Conservation (phyloP, 176 grass and related monocot genomes). For the Cenchrus purpureus region DNA sequence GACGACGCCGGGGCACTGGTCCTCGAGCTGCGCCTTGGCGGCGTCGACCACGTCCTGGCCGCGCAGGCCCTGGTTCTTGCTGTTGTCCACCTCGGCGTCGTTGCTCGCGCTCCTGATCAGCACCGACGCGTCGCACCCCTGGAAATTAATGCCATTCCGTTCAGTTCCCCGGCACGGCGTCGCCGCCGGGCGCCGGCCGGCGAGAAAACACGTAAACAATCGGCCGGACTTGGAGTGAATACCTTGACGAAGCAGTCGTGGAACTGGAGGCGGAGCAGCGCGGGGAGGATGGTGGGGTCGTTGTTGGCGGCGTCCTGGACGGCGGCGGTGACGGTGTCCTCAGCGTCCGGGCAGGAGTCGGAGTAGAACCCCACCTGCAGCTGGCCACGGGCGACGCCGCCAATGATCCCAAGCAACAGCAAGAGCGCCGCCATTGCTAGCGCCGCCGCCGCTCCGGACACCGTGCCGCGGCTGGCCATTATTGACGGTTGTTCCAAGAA, state of each 20-base stretch:
- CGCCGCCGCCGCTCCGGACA: constrained; percentile 19
- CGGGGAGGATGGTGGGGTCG: constrained; percentile 69
- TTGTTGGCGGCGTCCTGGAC: constrained; percentile 54
- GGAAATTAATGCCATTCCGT: background rate
- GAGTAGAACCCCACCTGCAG: constrained; percentile 79
- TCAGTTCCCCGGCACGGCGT: background rate
- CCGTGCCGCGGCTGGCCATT: constrained; percentile 26
- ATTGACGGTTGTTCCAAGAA: background rate
- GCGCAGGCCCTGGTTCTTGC: constrained; percentile 74
- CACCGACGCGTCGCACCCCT: constrained; percentile 92
- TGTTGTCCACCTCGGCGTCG: constrained; percentile 61
- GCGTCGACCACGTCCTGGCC: constrained; percentile 63
- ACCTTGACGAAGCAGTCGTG: constrained; percentile 82
- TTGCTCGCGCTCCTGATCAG: constrained; percentile 48
- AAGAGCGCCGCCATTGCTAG: constrained; percentile 14
- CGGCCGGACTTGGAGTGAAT: no score
- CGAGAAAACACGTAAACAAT: background rate
- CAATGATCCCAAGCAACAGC: constrained; percentile 35
- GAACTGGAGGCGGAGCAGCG: constrained; percentile 81
- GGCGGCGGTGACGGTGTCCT: constrained; percentile 62
- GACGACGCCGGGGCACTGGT: constrained; percentile 75
- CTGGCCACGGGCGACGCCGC: constrained; percentile 31
- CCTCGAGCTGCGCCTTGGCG: constrained; percentile 71
- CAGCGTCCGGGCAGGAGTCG: constrained; percentile 70
- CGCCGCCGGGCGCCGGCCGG: background rate